Evolutionary conservation across 2,329 filamentous ascomycete genomes (phyloP), one percentile per base, ranked within the genome.

Genomic region (Monosporascus sp.): DNA sequence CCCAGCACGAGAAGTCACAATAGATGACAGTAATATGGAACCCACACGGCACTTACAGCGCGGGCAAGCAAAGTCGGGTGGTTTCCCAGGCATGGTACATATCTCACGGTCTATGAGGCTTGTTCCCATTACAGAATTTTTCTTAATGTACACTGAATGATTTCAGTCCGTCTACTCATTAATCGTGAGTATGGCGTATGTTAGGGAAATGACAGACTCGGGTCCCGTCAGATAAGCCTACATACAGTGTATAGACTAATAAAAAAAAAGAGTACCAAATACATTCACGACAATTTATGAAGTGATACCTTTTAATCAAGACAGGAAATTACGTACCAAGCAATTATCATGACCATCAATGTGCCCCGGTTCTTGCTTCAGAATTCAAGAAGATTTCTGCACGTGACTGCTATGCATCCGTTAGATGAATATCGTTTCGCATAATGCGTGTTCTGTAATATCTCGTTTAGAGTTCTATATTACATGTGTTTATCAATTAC

Each of bases 1-100:
- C 88, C 57, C 89, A 94, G 76, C 91, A 96, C 79, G 90, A 95
- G 80, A 93, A 92, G 81, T 88, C 85, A 63, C 78, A 85, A 73
- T 92, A 87, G 58, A 61, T 48, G 44, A 49, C 58, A 49, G 52
- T 46, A 41, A 31, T 52, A 55, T 62, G 58, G 63, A 52, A 56
- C 49, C 55, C 37, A 19, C 26, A 26, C 46, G 27, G 5, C 47
- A 53, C 43, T 7, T 31, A 46, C n/a, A 46, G 16, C 22, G 51
- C 47, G 16, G 7, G 19, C 43, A 11, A 31, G 37, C 20, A 40
- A 7, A 45, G 43, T 24, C 22, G 43, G 2, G 22, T n/a, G 53
- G 56, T 56, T 56, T 52, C 50, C 57, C 56, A 58, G 62, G 53
- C 58, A 60, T 63, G 60, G 54, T 60, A 63, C 60, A 68, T 65